phyloP scores from a whole-genome alignment of 2,329 filamentous ascomycete genomes.

The Calonectria henricotiae region DNA sequence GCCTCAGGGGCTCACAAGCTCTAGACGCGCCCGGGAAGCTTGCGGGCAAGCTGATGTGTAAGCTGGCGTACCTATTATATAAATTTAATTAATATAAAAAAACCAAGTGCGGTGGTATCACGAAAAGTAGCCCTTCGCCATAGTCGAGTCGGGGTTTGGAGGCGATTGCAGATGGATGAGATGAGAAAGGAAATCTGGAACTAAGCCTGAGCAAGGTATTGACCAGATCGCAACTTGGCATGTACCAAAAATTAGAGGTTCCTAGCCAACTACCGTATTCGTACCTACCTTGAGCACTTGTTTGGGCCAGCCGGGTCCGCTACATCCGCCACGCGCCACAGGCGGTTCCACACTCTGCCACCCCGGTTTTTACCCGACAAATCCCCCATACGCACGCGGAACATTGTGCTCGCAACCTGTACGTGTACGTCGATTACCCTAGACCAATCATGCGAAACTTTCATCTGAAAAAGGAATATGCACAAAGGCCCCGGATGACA shows the following conservation, averaged over 20 bases:
- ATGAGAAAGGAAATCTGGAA: constrained; percentile 48
- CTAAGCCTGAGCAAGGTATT: constrained; percentile 39
- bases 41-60: neutral
- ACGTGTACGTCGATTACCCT: constrained; percentile 31
- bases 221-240: constrained; percentile 55
- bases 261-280: constrained; percentile 44
- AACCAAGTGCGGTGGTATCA: constrained; percentile 42
- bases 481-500: neutral
- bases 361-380: constrained; percentile 44
- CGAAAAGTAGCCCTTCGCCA: constrained; percentile 46
- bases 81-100: constrained; percentile 21
- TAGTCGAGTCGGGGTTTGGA: constrained; percentile 36
- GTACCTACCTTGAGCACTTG: constrained; percentile 38
- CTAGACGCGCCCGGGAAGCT: constrained; percentile 20
- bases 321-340: constrained; percentile 37
- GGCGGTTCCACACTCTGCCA: constrained; percentile 32
- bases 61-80: constrained; percentile 50
- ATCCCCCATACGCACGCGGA: constrained; percentile 33
- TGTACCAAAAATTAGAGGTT: constrained; percentile 48
- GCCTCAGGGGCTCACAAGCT: constrained; percentile 45
- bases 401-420: neutral
- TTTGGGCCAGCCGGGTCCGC: constrained; percentile 40
- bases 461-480: neutral
- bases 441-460: constrained; percentile 22
- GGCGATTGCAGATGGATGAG: constrained; percentile 41